Evolutionary conservation across 2,329 filamentous ascomycete species (phyloP).

Genomic region (Aureobasidium pullulans): DNA sequence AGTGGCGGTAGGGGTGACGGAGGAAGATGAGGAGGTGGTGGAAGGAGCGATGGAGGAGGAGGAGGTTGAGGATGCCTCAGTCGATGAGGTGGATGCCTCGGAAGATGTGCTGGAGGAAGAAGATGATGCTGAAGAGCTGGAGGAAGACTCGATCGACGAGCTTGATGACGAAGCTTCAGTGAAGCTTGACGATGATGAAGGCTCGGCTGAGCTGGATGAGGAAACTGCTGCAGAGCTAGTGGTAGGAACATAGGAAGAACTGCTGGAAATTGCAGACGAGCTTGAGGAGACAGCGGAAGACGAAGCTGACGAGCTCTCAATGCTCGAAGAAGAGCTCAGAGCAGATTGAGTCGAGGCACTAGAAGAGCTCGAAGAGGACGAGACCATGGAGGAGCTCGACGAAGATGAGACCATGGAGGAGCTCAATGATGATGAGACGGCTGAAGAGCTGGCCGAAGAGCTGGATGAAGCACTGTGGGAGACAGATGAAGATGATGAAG

Average conservation of each 20-base stretch:
- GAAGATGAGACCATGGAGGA: background rate
- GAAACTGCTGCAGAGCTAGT: background rate
- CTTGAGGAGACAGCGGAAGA: background rate
- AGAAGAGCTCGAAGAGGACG: background rate
- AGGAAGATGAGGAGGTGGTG: background rate
- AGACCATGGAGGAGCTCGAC: background rate
- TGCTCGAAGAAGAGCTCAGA: background rate
- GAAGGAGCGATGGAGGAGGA: background rate
- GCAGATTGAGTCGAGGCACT: background rate
- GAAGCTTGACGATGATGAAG: background rate
- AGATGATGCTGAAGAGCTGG: background rate
- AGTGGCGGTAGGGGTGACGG: background rate
- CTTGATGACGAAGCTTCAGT: background rate
- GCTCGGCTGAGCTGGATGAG: background rate
- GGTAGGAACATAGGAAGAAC: background rate
- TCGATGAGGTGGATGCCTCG: background rate
- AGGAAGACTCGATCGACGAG: background rate
- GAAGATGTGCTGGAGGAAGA: background rate
- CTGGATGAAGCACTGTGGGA: background rate
- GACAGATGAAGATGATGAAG: background rate
- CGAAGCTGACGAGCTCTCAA: background rate
- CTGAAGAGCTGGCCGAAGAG: background rate
- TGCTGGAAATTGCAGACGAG: background rate
- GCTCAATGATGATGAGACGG: background rate
- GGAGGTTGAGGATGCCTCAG: background rate